phyloP scores from a whole-genome alignment of 495 filamentous ascomycete genomes.

The Melanomma pulvis-pyrius region DNA sequence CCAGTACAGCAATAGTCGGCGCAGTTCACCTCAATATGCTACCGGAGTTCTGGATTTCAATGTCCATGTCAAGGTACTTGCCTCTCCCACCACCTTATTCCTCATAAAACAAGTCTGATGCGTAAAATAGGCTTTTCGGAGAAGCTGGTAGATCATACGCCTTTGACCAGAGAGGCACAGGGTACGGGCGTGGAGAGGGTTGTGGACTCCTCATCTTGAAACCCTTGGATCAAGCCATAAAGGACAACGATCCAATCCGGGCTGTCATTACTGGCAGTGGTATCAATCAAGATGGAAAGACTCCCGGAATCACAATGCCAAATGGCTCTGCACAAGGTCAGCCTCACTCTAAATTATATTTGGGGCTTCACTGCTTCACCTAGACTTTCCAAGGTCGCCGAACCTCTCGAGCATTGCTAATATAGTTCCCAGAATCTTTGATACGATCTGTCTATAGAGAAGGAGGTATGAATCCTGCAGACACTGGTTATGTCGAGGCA shows the following conservation, averaged over 20 bases:
- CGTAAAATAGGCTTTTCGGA: background rate
- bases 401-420: background rate
- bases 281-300: constrained; percentile 37
- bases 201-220: constrained; percentile 47
- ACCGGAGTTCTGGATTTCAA: constrained; percentile 1
- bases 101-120: background rate
- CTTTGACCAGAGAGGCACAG: constrained; percentile 19
- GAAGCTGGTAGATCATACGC: constrained; percentile 22
- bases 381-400: background rate
- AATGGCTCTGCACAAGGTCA: constrained; percentile 15
- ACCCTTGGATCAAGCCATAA: constrained; percentile 46
- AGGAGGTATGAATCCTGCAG: constrained; percentile 8
- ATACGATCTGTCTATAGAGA: constrained; percentile 20
- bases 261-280: constrained; percentile 49
- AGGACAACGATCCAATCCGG: constrained; percentile 51
- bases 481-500: constrained; percentile 22
- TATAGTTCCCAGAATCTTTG: background rate
- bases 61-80: constrained; percentile 4
- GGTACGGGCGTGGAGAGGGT: constrained; percentile 31
- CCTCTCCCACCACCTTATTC: background rate
- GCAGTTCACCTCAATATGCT: constrained; percentile 17
- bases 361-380: background rate
- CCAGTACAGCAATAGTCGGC: constrained; percentile 11
- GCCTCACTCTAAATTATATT: background rate
- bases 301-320: constrained; percentile 27